Evolutionary conservation across 2,329 filamentous ascomycete genomes (phyloP), one percentile per base, ranked within the genome.

Genomic region (Talaromyces sp.): DNA sequence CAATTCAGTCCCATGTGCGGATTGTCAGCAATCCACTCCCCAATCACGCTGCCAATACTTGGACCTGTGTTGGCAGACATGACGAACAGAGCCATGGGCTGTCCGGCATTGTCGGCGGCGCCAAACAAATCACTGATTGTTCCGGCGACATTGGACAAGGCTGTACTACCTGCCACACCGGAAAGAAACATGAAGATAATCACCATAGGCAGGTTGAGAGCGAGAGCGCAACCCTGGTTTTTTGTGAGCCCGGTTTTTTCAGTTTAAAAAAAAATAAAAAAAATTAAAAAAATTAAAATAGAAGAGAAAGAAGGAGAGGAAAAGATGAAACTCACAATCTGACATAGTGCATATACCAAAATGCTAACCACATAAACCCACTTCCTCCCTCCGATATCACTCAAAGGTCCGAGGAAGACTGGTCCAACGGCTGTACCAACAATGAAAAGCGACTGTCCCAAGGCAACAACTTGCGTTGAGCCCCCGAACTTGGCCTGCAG

Each of bases 41-140:
- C 76, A 38, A 78, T 66, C 1, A 75, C 73, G n/a, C 73, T 74
- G 9, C 76, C 76, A 43, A 78, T 59, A 35, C 71, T 73, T 11
- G 76, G 76, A 6, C 76, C 76, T 32, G 71, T 70, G 59, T 78
- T 78, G 27, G 75, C 76, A 53, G 67, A 70, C 59, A 72, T 65
- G 19, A 78, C 76, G 63, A 78, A 78, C 6, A 78, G 64, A 13
- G 75, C 77, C 77, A 78, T 77, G 14, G 76, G 75, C 64, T 79
- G 76, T 6, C 72, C 75, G 17, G 75, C 75, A 26, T 71, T 72
- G 59, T 75, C 74, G 32, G 70, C 64, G 62, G 76, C 71, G 17
- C 76, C 68, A 62, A 73, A 73, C n/a, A 73, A 64, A 52, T 70
- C 73, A 21, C 73, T 68, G 50, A 75, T 74, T 13, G 73, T 76